Evolutionary conservation across 129 eudicot species (phyloP).

Genomic region (Solidago caesia): DNA sequence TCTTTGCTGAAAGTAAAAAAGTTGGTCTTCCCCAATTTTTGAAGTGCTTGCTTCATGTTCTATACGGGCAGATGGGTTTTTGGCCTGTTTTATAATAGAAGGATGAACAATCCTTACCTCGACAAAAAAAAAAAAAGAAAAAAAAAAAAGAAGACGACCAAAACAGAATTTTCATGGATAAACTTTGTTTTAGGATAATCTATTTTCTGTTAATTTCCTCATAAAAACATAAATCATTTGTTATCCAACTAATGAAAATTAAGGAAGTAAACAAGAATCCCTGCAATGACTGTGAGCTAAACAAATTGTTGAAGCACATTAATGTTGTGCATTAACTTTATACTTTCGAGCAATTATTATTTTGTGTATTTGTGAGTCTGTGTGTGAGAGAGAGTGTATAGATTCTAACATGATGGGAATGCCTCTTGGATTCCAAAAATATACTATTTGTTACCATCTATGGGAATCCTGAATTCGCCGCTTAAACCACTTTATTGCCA

Average conservation of each 20-base stretch:
- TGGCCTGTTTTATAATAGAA: slow-evolving; percentile 46
- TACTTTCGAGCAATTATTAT: not conserved
- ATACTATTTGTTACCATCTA: too few relatives aligned
- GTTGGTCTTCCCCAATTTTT: slow-evolving; percentile 93
- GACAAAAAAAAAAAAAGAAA: not conserved
- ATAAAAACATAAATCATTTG: not conserved
- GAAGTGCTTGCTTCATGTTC: slow-evolving; percentile 99
- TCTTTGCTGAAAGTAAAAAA: slow-evolving; percentile 94
- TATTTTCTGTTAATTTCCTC: too few relatives aligned
- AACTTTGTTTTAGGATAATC: too few relatives aligned
- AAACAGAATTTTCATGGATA: not conserved
- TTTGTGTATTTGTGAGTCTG: not conserved
- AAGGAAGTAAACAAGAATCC: not conserved
- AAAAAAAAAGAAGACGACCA: too few relatives aligned
- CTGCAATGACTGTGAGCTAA: not conserved
- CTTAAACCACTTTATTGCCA: too few relatives aligned
- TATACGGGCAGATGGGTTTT: slow-evolving; percentile 70
- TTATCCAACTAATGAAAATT: not conserved
- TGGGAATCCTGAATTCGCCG: too few relatives aligned
- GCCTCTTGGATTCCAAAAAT: too few relatives aligned
- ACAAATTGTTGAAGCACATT: not conserved
- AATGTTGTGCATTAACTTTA: not conserved
- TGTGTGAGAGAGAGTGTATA: not conserved
- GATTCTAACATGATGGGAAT: not conserved
- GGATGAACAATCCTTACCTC: not conserved